These are phyloP conservation scores for Dipodascopsis tothii DNA, from an alignment of 805 yeast genomes.

Conservation along the genomic window DNA sequence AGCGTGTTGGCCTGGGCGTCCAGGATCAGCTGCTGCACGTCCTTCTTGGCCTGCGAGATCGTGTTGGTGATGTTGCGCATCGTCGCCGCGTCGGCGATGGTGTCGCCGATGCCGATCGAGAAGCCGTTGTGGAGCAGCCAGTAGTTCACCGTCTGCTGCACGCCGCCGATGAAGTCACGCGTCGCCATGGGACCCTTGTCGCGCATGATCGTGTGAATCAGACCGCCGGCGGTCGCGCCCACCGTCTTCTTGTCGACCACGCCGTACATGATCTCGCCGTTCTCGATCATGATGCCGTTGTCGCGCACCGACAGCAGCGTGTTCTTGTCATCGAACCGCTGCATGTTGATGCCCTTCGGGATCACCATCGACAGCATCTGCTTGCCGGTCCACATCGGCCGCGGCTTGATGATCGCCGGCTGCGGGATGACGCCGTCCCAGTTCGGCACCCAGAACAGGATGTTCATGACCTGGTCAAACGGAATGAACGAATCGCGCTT, in stretches of 20 bases:
- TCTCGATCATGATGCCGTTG: constrained; percentile 88
- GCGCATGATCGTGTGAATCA: constrained; percentile 93
- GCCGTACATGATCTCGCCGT: constrained; percentile 96
- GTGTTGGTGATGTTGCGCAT: constrained; percentile 91
- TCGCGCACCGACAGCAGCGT: constrained; percentile 81
- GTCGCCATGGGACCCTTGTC: constrained; percentile 91
- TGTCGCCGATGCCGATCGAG: constrained; percentile 99
- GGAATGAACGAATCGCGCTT: constrained; percentile 81
- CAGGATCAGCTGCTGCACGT: constrained; percentile 86
- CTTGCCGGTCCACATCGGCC: constrained; percentile 96
- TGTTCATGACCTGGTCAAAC: constrained; percentile 90
- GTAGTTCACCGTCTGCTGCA: constrained; percentile 90
- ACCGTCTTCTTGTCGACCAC: constrained; percentile 97
- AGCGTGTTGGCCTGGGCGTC: constrained; percentile 85
- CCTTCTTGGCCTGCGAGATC: constrained; percentile 82
- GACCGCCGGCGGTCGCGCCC: constrained; percentile 97
- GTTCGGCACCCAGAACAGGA: constrained; percentile 93
- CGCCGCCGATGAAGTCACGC: constrained; percentile 81
- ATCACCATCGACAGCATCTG: constrained; percentile 87
- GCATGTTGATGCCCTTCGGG: constrained; percentile 92
- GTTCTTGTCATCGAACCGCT: constrained; percentile 84
- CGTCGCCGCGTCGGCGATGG: constrained; percentile 95
- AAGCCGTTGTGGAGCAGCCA: constrained; percentile 96
- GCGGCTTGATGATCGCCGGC: constrained; percentile 90
- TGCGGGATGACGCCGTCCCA: constrained; percentile 98